A percentile compares a stretch with the other conserved stretches of the same genome.
These are phyloP conservation scores for Cladosporium sp. DNA, from an alignment of 2,329 filamentous ascomycete genomes.

Conservation along the genomic window DNA sequence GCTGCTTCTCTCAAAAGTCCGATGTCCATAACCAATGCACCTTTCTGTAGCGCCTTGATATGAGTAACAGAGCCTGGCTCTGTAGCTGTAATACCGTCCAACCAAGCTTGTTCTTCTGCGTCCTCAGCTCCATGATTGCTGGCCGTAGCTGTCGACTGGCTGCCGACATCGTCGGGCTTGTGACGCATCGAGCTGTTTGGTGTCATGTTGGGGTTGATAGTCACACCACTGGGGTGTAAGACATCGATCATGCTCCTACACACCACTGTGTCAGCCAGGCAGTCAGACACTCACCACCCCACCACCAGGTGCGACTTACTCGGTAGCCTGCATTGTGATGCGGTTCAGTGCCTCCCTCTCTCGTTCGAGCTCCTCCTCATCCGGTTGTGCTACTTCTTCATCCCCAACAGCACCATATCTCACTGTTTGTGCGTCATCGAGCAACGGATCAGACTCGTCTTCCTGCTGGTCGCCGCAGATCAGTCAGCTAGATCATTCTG, in stretches of 20 bases:
- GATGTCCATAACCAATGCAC: conserved; percentile 27
- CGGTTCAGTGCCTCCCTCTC: conserved; percentile 46
- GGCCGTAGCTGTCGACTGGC: background rate
- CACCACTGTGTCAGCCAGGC: conserved; percentile 13
- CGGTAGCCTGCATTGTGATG: conserved; percentile 47
- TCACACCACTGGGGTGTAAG: conserved; percentile 38
- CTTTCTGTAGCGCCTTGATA: conserved; percentile 24
- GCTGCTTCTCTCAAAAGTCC: conserved; percentile 16
- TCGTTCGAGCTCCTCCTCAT: conserved; percentile 46
- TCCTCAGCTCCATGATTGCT: conserved; percentile 15
- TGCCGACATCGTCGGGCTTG: conserved; percentile 11
- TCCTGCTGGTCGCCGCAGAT: conserved; percentile 35
- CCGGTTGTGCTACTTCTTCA: conserved; percentile 36
- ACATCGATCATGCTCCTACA: conserved; percentile 48
- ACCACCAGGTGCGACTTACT: conserved; percentile 32
- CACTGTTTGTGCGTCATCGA: conserved; percentile 41
- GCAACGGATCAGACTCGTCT: conserved; percentile 44
- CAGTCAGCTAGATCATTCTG: conserved; percentile 16
- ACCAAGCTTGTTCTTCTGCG: conserved; percentile 30
- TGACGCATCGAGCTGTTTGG: conserved; percentile 14
- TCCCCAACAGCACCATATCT: conserved; percentile 43
- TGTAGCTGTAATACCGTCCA: conserved; percentile 26
- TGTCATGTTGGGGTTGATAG: conserved; percentile 24
- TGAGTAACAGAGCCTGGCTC: conserved; percentile 20
- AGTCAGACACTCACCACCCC: too few relatives aligned